Conservation (phyloP, 2,329 filamentous ascomycete species). For the Herpotrichia juniperi region DNA sequence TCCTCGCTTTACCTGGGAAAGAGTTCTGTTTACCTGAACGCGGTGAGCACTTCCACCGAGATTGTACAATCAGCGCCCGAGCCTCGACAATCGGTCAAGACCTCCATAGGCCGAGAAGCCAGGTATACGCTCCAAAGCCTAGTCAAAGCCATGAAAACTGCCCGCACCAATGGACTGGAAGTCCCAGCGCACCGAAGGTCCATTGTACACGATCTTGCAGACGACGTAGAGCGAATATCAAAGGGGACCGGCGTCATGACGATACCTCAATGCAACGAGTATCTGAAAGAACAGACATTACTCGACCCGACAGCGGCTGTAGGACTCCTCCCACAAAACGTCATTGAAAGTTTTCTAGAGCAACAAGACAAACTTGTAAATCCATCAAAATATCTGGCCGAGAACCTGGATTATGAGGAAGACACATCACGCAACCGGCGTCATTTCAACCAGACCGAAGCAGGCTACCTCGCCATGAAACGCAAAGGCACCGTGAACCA, state of each 20-base stretch:
- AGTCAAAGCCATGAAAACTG: slow-evolving; percentile 26
- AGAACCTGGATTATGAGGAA: not conserved
- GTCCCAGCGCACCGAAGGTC: slow-evolving; percentile 34
- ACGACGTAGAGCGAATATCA: slow-evolving; percentile 25
- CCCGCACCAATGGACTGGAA: slow-evolving; percentile 24
- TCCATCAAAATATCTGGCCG: not conserved
- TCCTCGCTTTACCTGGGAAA: slow-evolving; percentile 62
- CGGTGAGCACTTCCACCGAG: slow-evolving; percentile 62
- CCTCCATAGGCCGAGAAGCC: slow-evolving; percentile 27
- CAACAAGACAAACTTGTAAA: not conserved
- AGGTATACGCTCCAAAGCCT: slow-evolving; percentile 37
- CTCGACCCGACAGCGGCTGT: slow-evolving; percentile 21
- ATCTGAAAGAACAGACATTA: slow-evolving; percentile 25
- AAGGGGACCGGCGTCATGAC: slow-evolving; percentile 25
- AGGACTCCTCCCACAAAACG: slow-evolving; percentile 21
- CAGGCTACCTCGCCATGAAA: slow-evolving; percentile 4
- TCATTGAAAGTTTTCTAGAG: slow-evolving; percentile 12
- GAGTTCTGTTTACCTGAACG: slow-evolving; percentile 64
- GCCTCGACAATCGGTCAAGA: slow-evolving; percentile 18
- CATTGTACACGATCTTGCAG: slow-evolving; percentile 31
- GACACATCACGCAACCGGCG: not conserved
- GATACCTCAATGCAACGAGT: slow-evolving; percentile 18
- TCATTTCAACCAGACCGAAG: not conserved
- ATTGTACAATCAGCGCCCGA: slow-evolving; percentile 24
- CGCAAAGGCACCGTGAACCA: slow-evolving; percentile 8